Evolutionary conservation across 1,139 yeast genomes (phyloP).

Genomic region (Geotrichum carabidarum): DNA sequence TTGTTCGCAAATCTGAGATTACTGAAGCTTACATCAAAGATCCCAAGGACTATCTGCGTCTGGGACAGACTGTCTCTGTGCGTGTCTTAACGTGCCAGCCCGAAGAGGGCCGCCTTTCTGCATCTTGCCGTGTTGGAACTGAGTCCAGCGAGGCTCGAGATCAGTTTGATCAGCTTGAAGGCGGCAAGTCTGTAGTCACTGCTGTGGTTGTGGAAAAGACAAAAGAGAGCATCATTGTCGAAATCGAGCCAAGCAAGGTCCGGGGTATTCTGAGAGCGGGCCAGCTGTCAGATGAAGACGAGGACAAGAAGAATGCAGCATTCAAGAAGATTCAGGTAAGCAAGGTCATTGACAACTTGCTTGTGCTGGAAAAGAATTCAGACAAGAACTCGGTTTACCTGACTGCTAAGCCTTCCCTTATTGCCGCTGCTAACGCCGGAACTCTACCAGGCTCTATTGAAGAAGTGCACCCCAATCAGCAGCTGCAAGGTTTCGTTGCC

Average conservation of each 20-base stretch:
- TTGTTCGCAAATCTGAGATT: slow-evolving; percentile 79
- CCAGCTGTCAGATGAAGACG: slow-evolving; percentile 75
- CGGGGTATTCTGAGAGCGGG: slow-evolving; percentile 72
- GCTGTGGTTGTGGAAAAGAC: slow-evolving; percentile 69
- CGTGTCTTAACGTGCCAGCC: slow-evolving; percentile 56
- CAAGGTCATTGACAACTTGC: slow-evolving; percentile 51
- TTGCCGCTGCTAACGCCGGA: slow-evolving; percentile 55
- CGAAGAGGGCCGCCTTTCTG: slow-evolving; percentile 54
- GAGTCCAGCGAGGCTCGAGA: slow-evolving; percentile 42
- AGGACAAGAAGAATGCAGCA: slow-evolving; percentile 73
- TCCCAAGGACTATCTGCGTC: slow-evolving; percentile 69
- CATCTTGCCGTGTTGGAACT: slow-evolving; percentile 57
- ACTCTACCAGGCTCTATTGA: slow-evolving; percentile 60
- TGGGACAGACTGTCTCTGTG: slow-evolving; percentile 82
- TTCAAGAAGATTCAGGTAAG: slow-evolving; percentile 84
- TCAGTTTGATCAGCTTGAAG: slow-evolving; percentile 46
- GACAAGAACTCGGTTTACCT: slow-evolving; percentile 57
- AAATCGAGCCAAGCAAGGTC: slow-evolving; percentile 50
- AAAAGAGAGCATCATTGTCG: slow-evolving; percentile 60
- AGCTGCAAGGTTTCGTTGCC: slow-evolving; percentile 67
- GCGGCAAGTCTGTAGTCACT: slow-evolving; percentile 61
- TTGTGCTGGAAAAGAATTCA: slow-evolving; percentile 63
- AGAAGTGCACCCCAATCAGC: slow-evolving; percentile 33
- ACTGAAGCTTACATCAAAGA: slow-evolving; percentile 79
- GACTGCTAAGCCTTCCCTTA: slow-evolving; percentile 61